phyloP scores from a whole-genome alignment of 495 filamentous ascomycete species.

The Neurospora sp. region DNA sequence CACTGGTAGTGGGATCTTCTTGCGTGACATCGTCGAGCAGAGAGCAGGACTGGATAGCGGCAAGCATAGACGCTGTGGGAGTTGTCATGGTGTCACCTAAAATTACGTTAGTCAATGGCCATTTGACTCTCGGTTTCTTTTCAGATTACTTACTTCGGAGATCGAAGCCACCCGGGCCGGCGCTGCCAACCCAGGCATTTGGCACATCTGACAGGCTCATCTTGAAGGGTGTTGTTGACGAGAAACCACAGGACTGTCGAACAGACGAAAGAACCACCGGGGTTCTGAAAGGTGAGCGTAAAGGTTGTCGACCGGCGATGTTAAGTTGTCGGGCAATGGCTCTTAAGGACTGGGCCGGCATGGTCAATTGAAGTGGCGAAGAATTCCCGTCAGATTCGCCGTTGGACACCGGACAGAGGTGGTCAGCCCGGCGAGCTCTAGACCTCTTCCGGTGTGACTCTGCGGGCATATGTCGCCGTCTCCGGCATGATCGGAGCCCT shows the following conservation, averaged over 20 bases:
- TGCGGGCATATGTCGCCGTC: background rate
- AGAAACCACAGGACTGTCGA: background rate
- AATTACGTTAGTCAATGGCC: background rate
- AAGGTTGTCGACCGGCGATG: background rate
- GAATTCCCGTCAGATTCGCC: background rate
- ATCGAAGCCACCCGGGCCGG: slow-evolving; percentile 31
- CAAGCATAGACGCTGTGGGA: slow-evolving; percentile 73
- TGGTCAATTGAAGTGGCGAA: background rate
- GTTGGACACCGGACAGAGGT: background rate
- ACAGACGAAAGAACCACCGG: background rate
- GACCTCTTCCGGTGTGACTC: background rate
- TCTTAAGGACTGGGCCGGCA: background rate
- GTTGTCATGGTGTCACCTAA: slow-evolving; percentile 80
- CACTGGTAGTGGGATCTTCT: slow-evolving; percentile 69
- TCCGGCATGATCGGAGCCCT: background rate
- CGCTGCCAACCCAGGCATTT: slow-evolving; percentile 30
- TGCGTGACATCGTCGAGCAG: slow-evolving; percentile 76
- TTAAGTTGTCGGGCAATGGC: background rate
- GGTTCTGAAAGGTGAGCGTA: background rate
- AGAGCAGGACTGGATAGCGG: slow-evolving; percentile 46
- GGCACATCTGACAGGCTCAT: background rate
- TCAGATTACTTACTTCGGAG: slow-evolving; percentile 28
- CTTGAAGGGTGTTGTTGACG: background rate
- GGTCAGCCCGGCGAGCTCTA: background rate
- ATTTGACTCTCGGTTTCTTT: too few species aligned